These are phyloP conservation scores for Antitrichia curtipendula DNA, from an alignment of 225 moss, liverwort and hornwort species.

Conservation along the genomic window DNA sequence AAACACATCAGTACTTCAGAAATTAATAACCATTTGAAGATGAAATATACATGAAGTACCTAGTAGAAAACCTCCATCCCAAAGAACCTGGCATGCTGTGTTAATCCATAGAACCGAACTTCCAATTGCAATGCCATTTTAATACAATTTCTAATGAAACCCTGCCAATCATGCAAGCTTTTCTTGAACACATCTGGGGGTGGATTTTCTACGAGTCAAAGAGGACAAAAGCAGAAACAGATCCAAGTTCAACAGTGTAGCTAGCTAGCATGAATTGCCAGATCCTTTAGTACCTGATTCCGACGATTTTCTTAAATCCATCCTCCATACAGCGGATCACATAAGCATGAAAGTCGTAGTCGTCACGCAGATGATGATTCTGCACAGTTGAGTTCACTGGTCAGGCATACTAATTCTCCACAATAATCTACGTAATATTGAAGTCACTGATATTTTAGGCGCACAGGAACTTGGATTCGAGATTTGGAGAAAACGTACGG, in stretches of 20 bases:
- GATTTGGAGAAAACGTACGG: neutral
- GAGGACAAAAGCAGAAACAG: neutral
- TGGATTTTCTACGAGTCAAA: neutral
- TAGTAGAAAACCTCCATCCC: neutral
- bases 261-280: neutral
- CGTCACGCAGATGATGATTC: slow-evolving; percentile 32
- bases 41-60: neutral
- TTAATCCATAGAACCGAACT: neutral
- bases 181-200: neutral
- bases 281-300: slow-evolving; percentile 4
- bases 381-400: neutral
- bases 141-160: neutral
- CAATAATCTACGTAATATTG: neutral
- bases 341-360: slow-evolving; percentile 55
- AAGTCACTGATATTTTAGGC: too few relatives aligned
- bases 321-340: slow-evolving; percentile 69
- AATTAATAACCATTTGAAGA: neutral
- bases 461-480: neutral
- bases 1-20: neutral
- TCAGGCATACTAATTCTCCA: neutral
- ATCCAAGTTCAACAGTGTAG: neutral
- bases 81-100: neutral
- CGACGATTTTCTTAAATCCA: slow-evolving; percentile 50
- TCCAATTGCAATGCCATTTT: neutral
- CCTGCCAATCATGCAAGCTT: neutral